Evolutionary conservation across 441 rosid species (phyloP).

Genomic region (Raphanus hybrid): DNA sequence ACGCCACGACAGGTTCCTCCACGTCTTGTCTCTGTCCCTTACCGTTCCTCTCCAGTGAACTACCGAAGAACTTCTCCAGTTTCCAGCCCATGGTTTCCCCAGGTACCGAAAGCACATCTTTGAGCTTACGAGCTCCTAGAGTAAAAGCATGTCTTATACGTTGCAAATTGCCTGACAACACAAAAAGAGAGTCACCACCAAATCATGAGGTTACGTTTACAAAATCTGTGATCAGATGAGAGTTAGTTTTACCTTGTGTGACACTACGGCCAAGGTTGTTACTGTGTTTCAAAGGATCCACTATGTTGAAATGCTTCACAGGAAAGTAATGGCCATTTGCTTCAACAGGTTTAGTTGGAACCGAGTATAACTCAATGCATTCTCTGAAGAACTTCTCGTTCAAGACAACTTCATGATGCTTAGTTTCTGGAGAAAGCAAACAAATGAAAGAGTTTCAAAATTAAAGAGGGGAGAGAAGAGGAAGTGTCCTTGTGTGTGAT

Average conservation of each 20-base stretch:
- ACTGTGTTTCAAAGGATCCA: constrained; percentile 77
- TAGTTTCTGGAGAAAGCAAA: constrained; percentile 33
- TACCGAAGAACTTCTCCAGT: constrained; percentile 63
- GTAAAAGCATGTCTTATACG: constrained; percentile 71
- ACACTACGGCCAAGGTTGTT: constrained; percentile 95
- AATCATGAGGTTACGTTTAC: not conserved
- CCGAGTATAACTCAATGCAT: constrained; percentile 54
- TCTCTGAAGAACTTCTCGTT: constrained; percentile 54
- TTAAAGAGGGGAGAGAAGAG: constrained; percentile 14
- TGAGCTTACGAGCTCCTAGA: constrained; percentile 60
- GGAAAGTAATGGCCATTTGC: constrained; percentile 47
- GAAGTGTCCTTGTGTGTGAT: not conserved
- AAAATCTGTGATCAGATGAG: constrained; percentile 1
- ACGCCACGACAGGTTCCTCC: constrained; percentile 61
- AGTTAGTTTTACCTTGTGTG: constrained; percentile 58
- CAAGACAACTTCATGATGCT: constrained; percentile 47
- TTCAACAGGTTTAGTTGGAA: constrained; percentile 48
- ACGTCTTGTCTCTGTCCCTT: constrained; percentile 80
- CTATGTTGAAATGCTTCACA: constrained; percentile 72
- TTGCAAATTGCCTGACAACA: constrained; percentile 67
- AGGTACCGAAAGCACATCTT: constrained; percentile 57
- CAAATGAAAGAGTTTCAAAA: constrained; percentile 14
- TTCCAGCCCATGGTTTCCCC: constrained; percentile 60
- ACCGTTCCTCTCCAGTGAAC: constrained; percentile 76
- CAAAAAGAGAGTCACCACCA: not conserved